phyloP scores from a whole-genome alignment of 2,329 filamentous ascomycete species.

The Cercospora nicotianae region DNA sequence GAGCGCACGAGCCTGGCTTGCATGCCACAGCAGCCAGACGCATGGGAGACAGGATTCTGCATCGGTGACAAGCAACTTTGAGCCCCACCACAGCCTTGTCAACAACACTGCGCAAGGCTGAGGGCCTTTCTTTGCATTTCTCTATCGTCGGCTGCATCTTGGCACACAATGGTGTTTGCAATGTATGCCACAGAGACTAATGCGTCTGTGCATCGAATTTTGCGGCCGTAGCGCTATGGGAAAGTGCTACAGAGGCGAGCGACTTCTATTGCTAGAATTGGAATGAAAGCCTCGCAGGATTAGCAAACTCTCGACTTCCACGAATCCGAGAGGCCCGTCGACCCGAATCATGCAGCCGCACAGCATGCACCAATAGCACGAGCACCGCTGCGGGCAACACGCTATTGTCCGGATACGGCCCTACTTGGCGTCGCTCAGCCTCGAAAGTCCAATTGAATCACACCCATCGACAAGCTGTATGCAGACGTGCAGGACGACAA shows the following conservation, averaged over 20 bases:
- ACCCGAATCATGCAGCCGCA: background rate
- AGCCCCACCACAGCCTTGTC: background rate
- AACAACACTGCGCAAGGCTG: background rate
- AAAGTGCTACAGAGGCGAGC: background rate
- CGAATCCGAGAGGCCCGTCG: background rate
- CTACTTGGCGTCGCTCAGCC: background rate
- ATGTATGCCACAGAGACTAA: background rate
- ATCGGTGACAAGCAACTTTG: background rate
- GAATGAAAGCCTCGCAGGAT: background rate
- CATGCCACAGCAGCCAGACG: background rate
- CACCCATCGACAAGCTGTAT: background rate
- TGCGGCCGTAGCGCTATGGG: background rate
- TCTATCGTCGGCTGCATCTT: background rate
- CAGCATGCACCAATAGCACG: background rate
- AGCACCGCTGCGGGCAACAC: background rate
- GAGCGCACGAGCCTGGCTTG: background rate
- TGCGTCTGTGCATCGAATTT: background rate
- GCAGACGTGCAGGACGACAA: constrained; percentile 1
- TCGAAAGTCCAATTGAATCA: background rate
- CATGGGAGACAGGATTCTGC: constrained; percentile 3
- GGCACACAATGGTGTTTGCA: background rate
- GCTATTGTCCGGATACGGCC: background rate
- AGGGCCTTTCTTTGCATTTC: background rate
- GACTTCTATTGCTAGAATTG: background rate
- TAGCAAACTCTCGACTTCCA: background rate